Evolutionary conservation across 2,329 filamentous ascomycete genomes (phyloP), one percentile per base, ranked within the genome.

Genomic region (Graphium sp.): DNA sequence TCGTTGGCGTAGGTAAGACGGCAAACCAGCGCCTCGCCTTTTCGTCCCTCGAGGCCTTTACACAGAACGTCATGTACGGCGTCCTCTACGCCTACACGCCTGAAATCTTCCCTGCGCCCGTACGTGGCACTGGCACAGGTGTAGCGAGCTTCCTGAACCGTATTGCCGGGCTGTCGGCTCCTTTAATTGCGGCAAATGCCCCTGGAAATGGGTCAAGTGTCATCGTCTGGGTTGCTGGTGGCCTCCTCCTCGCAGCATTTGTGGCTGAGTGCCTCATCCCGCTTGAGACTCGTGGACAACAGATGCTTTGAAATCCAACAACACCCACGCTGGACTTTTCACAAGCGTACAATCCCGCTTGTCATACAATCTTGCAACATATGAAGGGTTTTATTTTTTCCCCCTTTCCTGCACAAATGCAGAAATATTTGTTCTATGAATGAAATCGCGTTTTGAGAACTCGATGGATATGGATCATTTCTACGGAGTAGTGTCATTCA

Each of bases 31-130:
- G 79, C 52, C 62, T 82, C 22, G 58, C 60, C 28, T 78, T 78
- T 44, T 71, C 66, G 1, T 79, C 69, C 36, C 56, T 75, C 36
- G 70, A 78, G 44, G 71, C 75, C 8, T 79, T 82, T 44, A 66
- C 71, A 37, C 74, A 80, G 49, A 79, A 79, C 43, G 74, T 79
- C 50, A 78, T 78, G 70, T 82, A 81, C 49, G 76, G 75, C 32
- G 74, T 81, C 2, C 53, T 84, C 2, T 83, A 81, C 45, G 74
- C 76, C 6, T 83, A 80, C 44, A 82, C 78, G 0, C 77, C 78
- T 0, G 78, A 83, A 42, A 68, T 82, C 17, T 82, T 84, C 49
- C 76, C 77, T 0, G 73, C 75, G 0, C 74, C 75, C 1, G 68
- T 76, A 14, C 58, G 78, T 18, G 78, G 77, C 5, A 78, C 75